A percentile compares a stretch with the other conserved stretches of the same genome.
These are phyloP conservation scores for Microdochium nivale DNA, from an alignment of 2,329 filamentous ascomycete genomes.

Conservation along the genomic window DNA sequence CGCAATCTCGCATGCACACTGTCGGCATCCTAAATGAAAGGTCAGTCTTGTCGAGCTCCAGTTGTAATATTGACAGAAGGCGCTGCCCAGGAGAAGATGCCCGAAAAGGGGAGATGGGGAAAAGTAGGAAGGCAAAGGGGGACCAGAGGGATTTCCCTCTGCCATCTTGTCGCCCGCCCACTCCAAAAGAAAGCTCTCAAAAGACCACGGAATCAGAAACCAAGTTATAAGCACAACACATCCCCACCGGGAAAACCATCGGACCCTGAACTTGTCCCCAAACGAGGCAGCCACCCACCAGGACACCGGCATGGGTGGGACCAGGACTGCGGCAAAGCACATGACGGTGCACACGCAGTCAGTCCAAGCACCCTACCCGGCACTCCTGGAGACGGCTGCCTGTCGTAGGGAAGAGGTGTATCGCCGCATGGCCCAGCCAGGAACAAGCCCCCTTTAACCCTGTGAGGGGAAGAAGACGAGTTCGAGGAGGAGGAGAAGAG, in stretches of 20 bases:
- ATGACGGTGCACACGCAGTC: slow-evolving; percentile 24
- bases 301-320: slow-evolving; percentile 7
- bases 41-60: too few relatives aligned
- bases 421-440: slow-evolving; percentile 12
- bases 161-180: slow-evolving; percentile 2
- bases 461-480: too few relatives aligned
- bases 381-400: slow-evolving; percentile 7
- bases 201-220: slow-evolving; percentile 14
- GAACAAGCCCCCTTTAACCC: too few relatives aligned
- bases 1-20: too few relatives aligned
- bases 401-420: not conserved
- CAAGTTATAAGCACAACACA: slow-evolving; percentile 23
- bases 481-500: not conserved
- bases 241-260: slow-evolving; percentile 14
- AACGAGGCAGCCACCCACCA: slow-evolving; percentile 6
- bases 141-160: too few relatives aligned
- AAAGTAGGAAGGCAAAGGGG: too few relatives aligned
- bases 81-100: too few relatives aligned
- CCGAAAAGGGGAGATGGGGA: too few relatives aligned
- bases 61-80: too few relatives aligned
- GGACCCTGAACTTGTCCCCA: slow-evolving; percentile 11
- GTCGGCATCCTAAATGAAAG: too few relatives aligned
- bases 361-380: slow-evolving; percentile 10
- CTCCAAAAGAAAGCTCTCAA: slow-evolving; percentile 10
- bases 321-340: slow-evolving; percentile 19